These are phyloP conservation scores for Apostasia shenzhenica DNA, from an alignment of 106 monocot genomes.

Conservation along the genomic window DNA sequence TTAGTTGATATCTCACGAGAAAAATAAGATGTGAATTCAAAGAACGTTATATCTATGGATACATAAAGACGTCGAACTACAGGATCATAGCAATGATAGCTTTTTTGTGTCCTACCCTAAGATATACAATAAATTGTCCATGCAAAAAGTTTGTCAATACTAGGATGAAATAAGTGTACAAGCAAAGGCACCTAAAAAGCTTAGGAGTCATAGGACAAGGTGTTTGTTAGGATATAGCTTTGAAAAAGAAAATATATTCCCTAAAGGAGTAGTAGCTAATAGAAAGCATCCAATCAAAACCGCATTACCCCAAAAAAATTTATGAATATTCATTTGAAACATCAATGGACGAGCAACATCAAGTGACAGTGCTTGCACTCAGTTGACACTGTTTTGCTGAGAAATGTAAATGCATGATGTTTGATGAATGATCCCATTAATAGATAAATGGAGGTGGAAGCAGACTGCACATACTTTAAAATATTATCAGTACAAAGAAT, in stretches of 20 bases:
- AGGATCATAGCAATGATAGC: not conserved
- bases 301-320: too few relatives aligned
- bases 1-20: too few relatives aligned
- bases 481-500: not conserved
- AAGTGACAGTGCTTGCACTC: too few relatives aligned
- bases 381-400: too few relatives aligned
- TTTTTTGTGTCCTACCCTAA: not conserved
- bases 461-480: not conserved
- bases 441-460: not conserved
- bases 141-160: not conserved
- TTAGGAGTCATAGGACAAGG: not conserved
- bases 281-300: too few relatives aligned
- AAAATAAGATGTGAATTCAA: too few relatives aligned
- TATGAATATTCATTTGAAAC: too few relatives aligned
- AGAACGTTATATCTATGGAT: not conserved
- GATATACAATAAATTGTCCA: not conserved
- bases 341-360: too few relatives aligned
- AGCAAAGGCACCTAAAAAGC: not conserved
- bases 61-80: not conserved
- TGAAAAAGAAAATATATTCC: too few relatives aligned
- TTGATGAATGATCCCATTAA: not conserved
- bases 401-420: not conserved
- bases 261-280: too few relatives aligned
- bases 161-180: not conserved
- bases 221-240: not conserved